Conservation (phyloP, 2,329 filamentous ascomycete species). For the Phaeomoniella chlamydospora region DNA sequence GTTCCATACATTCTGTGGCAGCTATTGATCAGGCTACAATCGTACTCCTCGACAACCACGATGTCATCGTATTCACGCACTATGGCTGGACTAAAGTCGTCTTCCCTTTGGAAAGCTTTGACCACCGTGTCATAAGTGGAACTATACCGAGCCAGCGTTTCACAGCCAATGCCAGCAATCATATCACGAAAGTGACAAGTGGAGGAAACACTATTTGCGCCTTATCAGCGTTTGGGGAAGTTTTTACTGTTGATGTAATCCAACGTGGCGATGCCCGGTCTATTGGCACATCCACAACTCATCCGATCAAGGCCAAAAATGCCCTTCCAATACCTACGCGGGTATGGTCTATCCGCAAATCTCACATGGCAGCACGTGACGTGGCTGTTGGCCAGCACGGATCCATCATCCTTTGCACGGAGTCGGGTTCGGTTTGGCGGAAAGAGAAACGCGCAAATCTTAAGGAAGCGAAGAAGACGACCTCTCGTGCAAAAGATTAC, state of each 20-base stretch:
- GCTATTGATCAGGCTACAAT: slow-evolving; percentile 85
- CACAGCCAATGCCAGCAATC: slow-evolving; percentile 48
- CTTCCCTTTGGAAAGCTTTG: slow-evolving; percentile 64
- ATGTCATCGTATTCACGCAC: slow-evolving; percentile 87
- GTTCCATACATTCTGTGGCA: slow-evolving; percentile 60
- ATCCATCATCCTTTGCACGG: slow-evolving; percentile 84
- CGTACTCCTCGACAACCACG: slow-evolving; percentile 70
- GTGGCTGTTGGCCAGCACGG: slow-evolving; percentile 84
- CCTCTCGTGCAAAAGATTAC: slow-evolving; percentile 64
- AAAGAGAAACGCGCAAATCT: slow-evolving; percentile 70
- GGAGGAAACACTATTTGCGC: slow-evolving; percentile 89
- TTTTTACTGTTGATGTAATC: slow-evolving; percentile 72
- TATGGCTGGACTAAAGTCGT: slow-evolving; percentile 88
- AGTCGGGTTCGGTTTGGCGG: slow-evolving; percentile 85
- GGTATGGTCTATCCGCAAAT: slow-evolving; percentile 81
- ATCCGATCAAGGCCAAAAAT: slow-evolving; percentile 76
- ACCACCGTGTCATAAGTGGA: slow-evolving; percentile 49
- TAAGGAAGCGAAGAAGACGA: slow-evolving; percentile 45
- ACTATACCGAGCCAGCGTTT: slow-evolving; percentile 33
- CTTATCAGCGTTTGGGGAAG: slow-evolving; percentile 67
- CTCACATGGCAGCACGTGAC: slow-evolving; percentile 68
- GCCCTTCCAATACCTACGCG: slow-evolving; percentile 65
- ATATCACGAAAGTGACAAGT: slow-evolving; percentile 62
- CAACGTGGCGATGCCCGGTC: slow-evolving; percentile 49
- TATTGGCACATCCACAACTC: slow-evolving; percentile 64